Evolutionary conservation across 2,329 filamentous ascomycete species (phyloP).

Genomic region (Cladorrhinum sp.): DNA sequence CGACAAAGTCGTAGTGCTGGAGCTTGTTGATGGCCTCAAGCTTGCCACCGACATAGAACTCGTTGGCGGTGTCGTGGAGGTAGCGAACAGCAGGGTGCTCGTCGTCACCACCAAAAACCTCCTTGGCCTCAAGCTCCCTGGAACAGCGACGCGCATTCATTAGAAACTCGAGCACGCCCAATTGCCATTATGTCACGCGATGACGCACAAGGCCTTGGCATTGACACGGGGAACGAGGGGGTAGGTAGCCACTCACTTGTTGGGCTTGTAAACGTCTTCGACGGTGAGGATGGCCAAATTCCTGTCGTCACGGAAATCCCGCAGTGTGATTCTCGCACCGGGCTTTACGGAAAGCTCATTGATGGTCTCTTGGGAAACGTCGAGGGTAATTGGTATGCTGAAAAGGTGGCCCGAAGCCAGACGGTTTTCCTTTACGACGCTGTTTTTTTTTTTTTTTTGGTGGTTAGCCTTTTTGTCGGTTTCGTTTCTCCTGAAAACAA

Average conservation of each 20-base stretch:
- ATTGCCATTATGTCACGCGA: constrained; percentile 22
- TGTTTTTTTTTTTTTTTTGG: too few species aligned
- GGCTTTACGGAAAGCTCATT: constrained; percentile 72
- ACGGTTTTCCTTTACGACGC: constrained; percentile 84
- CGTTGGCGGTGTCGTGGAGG: constrained; percentile 74
- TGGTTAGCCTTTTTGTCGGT: too few species aligned
- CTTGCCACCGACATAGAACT: constrained; percentile 95
- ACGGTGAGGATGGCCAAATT: constrained; percentile 95
- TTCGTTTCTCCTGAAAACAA: constrained; percentile 29
- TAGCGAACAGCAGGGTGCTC: constrained; percentile 91
- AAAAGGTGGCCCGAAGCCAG: constrained; percentile 88
- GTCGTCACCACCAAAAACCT: constrained; percentile 90
- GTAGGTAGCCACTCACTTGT: constrained; percentile 66
- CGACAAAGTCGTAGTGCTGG: constrained; percentile 99
- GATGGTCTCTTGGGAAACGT: constrained; percentile 73
- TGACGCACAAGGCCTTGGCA: constrained; percentile 28
- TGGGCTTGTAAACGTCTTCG: constrained; percentile 89
- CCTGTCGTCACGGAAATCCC: constrained; percentile 93
- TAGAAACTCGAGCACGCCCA: constrained; percentile 4
- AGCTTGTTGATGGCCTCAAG: constrained; percentile 91
- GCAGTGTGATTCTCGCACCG: constrained; percentile 79
- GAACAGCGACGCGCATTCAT: constrained; percentile 23
- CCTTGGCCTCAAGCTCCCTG: constrained; percentile 82
- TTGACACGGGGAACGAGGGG: neutral
- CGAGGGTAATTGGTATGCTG: constrained; percentile 94